A percentile compares a stretch with the other conserved stretches of the same genome.
phyloP scores from a whole-genome alignment of 2,329 filamentous ascomycete genomes.

The Fusarium clavum region DNA sequence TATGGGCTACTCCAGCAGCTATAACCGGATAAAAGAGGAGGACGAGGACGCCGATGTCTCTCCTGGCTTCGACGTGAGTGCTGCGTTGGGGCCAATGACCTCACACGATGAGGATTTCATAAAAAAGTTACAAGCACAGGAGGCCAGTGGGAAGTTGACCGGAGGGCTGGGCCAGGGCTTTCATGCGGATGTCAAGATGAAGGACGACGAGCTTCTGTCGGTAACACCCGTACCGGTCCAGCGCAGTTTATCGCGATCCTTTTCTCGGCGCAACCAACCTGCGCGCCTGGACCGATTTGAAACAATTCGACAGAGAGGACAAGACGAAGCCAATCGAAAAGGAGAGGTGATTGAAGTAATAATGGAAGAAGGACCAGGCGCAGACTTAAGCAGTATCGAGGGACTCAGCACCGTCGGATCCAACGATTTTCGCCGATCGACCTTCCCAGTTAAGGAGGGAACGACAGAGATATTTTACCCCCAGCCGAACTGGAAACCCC shows the following conservation, averaged over 20 bases:
- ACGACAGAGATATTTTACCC: constrained; percentile 68
- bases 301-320: constrained; percentile 63
- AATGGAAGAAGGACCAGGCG: constrained; percentile 55
- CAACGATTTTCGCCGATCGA: constrained; percentile 52
- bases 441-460: constrained; percentile 51
- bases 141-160: constrained; percentile 66
- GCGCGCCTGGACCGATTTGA: constrained; percentile 49
- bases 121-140: constrained; percentile 61
- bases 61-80: constrained; percentile 59
- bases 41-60: constrained; percentile 49
- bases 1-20: constrained; percentile 51
- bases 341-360: constrained; percentile 71
- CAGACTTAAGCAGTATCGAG: constrained; percentile 65
- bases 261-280: constrained; percentile 52
- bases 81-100: constrained; percentile 59
- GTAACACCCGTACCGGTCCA: constrained; percentile 47
- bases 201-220: constrained; percentile 62
- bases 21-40: constrained; percentile 47
- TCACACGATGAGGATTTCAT: constrained; percentile 60
- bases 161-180: constrained; percentile 69
- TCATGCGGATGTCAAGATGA: constrained; percentile 59
- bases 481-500: constrained; percentile 74
- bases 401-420: constrained; percentile 53
- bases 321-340: constrained; percentile 69
- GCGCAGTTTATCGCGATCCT: constrained; percentile 55